Conservation (phyloP, 306 rosid genomes). For the Lithocarpus polystachyus region DNA sequence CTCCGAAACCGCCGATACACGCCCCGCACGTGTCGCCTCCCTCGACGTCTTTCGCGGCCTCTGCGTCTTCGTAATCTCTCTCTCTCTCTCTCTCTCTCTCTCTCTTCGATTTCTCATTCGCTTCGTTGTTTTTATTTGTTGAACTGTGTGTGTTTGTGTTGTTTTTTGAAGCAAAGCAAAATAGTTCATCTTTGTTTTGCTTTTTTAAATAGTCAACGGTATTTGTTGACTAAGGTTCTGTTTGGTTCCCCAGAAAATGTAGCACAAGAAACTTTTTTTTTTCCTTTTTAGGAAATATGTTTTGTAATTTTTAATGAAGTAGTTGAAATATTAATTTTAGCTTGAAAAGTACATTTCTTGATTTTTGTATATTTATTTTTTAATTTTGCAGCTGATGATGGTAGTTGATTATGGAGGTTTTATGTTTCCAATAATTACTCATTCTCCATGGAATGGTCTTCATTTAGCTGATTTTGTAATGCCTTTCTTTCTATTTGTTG, state of each 20-base stretch:
- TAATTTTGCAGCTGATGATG: conserved; percentile 69
- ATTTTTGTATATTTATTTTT: neutral
- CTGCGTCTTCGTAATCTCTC: conserved; percentile 64
- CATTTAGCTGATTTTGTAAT: conserved; percentile 84
- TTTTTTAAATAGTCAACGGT: conserved; percentile 3
- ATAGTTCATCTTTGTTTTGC: neutral
- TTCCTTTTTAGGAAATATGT: too few species aligned
- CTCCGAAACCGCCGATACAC: neutral
- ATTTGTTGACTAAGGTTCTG: neutral
- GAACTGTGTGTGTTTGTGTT: neutral
- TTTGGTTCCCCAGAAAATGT: conserved; percentile 13
- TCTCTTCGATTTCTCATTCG: neutral
- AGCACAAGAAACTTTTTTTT: neutral
- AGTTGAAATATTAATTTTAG: too few species aligned
- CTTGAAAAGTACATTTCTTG: neutral
- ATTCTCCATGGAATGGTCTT: conserved; percentile 80
- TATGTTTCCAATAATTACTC: conserved; percentile 63
- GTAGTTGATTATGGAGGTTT: conserved; percentile 76
- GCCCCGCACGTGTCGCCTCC: conserved; percentile 59
- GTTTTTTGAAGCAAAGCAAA: neutral
- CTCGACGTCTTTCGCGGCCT: conserved; percentile 94
- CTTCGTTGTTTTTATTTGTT: neutral
- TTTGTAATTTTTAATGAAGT: too few species aligned
- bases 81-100: neutral
- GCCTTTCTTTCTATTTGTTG: conserved; percentile 87